These are phyloP conservation scores for Andrographis paniculata DNA, from an alignment of 305 asterid species.

Conservation along the genomic window DNA sequence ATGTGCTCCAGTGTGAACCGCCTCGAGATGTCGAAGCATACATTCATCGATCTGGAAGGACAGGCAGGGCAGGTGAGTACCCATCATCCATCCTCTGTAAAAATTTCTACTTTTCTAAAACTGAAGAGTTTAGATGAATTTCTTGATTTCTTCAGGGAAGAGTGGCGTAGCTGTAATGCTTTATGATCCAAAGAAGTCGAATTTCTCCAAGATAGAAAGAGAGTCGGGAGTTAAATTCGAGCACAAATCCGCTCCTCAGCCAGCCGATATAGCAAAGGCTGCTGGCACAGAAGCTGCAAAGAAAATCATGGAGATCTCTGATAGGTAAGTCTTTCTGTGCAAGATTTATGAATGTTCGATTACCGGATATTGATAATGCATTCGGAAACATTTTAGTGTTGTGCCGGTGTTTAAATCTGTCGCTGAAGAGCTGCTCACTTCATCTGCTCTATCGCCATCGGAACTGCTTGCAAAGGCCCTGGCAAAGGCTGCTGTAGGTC, in stretches of 20 bases:
- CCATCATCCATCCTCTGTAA: slow-evolving; percentile 3
- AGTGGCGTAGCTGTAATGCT: slow-evolving; percentile 89
- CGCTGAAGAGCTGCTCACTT: slow-evolving; percentile 63
- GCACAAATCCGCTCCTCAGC: slow-evolving; percentile 91
- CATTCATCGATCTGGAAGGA: slow-evolving; percentile 97
- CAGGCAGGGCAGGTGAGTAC: slow-evolving; percentile 76
- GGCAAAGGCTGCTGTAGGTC: slow-evolving; percentile 85
- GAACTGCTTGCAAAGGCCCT: slow-evolving; percentile 93
- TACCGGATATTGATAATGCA: background rate
- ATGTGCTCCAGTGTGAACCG: slow-evolving; percentile 70
- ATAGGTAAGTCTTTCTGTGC: slow-evolving; percentile 40
- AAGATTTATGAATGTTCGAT: background rate
- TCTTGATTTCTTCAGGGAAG: slow-evolving; percentile 46
- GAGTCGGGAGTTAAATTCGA: slow-evolving; percentile 93
- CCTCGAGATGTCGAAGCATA: slow-evolving; percentile 97
- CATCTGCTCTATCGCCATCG: slow-evolving; percentile 52
- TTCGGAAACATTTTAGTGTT: slow-evolving; percentile 39
- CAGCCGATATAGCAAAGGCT: slow-evolving; percentile 85
- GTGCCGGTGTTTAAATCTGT: slow-evolving; percentile 80
- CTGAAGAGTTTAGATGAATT: background rate
- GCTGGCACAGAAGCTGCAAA: slow-evolving; percentile 76
- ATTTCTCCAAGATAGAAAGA: slow-evolving; percentile 73
- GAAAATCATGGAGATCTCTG: slow-evolving; percentile 55
- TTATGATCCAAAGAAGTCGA: slow-evolving; percentile 84
- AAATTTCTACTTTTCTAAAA: background rate